Evolutionary conservation across 768 basidiomycete species (phyloP).

Genomic region (Leccinum variicolor): DNA sequence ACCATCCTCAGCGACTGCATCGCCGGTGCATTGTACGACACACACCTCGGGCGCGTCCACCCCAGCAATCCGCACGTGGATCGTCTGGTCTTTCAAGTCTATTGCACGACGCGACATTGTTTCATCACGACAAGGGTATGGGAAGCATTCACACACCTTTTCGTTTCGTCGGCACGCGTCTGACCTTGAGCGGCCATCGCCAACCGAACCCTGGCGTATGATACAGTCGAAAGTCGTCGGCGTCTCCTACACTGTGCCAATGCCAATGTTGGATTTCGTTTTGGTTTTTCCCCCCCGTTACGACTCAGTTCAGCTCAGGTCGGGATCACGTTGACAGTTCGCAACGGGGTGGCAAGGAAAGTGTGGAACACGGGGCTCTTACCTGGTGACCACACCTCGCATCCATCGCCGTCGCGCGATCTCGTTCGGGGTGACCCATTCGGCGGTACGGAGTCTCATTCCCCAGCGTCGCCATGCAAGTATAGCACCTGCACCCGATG

Average conservation of each 20-base stretch:
- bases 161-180: conserved; percentile 52
- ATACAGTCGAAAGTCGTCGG: conserved; percentile 81
- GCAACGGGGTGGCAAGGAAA: not conserved
- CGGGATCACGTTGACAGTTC: not conserved
- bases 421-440: conserved; percentile 66
- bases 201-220: conserved; percentile 82
- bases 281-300: not conserved
- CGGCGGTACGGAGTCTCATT: conserved; percentile 57
- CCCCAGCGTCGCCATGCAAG: conserved; percentile 50
- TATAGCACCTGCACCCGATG: conserved; percentile 7
- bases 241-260: conserved; percentile 68
- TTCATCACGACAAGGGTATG: not conserved
- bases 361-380: conserved; percentile 15
- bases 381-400: conserved; percentile 81
- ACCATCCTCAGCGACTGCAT: not conserved
- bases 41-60: conserved; percentile 90
- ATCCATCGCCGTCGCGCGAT: conserved; percentile 63
- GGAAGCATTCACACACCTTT: conserved; percentile 45
- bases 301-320: not conserved
- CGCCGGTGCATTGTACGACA: not conserved
- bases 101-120: not conserved
- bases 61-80: conserved; percentile 86
- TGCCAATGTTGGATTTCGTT: not conserved
- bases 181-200: conserved; percentile 68
- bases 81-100: conserved; percentile 79